These are phyloP conservation scores for Dryadomyces quercus-mongolicae DNA, from an alignment of 2,329 filamentous ascomycete genomes.

Conservation along the genomic window DNA sequence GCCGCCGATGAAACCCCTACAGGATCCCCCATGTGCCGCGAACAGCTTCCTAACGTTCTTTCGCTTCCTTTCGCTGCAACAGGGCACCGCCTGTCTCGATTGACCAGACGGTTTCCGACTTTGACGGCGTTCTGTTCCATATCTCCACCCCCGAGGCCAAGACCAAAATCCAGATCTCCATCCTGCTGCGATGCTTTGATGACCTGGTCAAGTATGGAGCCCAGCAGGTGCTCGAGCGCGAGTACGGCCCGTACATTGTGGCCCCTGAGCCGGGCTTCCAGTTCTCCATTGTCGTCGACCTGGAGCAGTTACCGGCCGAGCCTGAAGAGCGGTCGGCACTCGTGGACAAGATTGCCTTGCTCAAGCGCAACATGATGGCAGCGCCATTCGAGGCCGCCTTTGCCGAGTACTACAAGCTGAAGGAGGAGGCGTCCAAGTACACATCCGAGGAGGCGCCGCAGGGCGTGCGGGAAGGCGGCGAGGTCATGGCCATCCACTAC, in stretches of 20 bases:
- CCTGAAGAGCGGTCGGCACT: constrained; percentile 76
- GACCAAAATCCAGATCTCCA: constrained; percentile 86
- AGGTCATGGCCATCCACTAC: constrained; percentile 95
- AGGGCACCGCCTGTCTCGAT: constrained; percentile 80
- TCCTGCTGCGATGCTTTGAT: constrained; percentile 87
- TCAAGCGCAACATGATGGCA: constrained; percentile 98
- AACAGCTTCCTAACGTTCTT: not conserved
- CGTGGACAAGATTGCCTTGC: constrained; percentile 71
- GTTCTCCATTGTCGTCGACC: constrained; percentile 83
- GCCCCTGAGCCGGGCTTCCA: constrained; percentile 83
- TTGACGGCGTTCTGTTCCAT: constrained; percentile 97
- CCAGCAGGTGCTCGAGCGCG: constrained; percentile 77
- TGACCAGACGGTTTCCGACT: constrained; percentile 97
- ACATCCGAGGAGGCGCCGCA: constrained; percentile 90
- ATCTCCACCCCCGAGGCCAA: constrained; percentile 93
- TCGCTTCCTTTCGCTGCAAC: constrained; percentile 1
- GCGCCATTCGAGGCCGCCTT: constrained; percentile 97
- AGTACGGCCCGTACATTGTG: constrained; percentile 89
- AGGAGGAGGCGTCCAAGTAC: constrained; percentile 82
- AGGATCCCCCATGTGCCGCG: constrained; percentile 5
- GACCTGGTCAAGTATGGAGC: constrained; percentile 92
- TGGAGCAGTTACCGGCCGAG: constrained; percentile 73
- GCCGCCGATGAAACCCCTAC: not conserved
- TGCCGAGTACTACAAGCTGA: constrained; percentile 75
- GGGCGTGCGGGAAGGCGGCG: constrained; percentile 76